Percentiles rank a stretch among this genome's conserved stretches.
Evolutionary conservation across 345 rosid species (phyloP).

Genomic region (Populus simonii): DNA sequence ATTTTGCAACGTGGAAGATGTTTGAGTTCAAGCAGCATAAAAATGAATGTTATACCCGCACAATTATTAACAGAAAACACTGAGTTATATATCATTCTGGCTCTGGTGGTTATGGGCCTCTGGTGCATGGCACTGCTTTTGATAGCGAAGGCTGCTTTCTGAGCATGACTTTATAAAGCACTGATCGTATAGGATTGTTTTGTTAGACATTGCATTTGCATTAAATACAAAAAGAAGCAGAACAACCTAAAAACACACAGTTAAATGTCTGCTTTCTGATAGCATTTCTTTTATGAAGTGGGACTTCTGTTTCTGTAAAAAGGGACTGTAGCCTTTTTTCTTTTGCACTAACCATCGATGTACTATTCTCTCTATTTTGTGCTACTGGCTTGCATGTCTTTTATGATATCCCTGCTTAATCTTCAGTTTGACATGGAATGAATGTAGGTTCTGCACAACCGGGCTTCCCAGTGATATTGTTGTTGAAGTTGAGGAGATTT

Average conservation of each 20-base stretch:
- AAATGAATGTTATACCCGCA: background rate
- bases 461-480: constrained; percentile 92
- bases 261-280: background rate
- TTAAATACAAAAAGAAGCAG: background rate
- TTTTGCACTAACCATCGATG: background rate
- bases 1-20: background rate
- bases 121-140: background rate
- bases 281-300: background rate
- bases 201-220: background rate
- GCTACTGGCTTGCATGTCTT: background rate
- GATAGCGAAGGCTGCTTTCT: background rate
- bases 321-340: background rate
- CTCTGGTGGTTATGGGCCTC: background rate
- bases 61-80: background rate
- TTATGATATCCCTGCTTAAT: background rate
- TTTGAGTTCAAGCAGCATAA: background rate
- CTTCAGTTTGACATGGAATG: background rate
- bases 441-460: constrained; percentile 83
- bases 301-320: background rate
- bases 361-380: background rate
- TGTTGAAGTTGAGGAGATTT: constrained; percentile 90
- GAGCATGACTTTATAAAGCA: background rate
- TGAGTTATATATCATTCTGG: background rate
- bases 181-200: background rate
- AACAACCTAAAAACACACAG: background rate